A percentile compares a stretch with the other conserved stretches of the same genome.
Conservation (phyloP, 257 asterid genomes). For the Striga asiatica region DNA sequence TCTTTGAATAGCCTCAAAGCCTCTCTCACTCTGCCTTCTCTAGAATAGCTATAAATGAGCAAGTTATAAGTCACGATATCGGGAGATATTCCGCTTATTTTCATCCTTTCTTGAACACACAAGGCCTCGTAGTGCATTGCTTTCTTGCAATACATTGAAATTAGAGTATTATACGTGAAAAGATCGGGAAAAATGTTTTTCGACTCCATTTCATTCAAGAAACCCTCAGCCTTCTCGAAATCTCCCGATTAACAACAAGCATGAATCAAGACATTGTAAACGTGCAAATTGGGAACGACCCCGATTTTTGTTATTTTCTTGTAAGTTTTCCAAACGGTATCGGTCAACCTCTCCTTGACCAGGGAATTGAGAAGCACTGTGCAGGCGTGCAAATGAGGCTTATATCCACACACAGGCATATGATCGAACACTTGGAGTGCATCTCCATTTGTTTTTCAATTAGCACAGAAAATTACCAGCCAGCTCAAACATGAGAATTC, state of each 20-base stretch:
- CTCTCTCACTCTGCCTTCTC: slow-evolving; percentile 89
- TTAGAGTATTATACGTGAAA: slow-evolving; percentile 66
- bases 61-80: slow-evolving; percentile 83
- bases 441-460: slow-evolving; percentile 50
- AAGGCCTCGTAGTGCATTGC: slow-evolving; percentile 93
- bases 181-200: slow-evolving; percentile 57
- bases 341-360: slow-evolving; percentile 62
- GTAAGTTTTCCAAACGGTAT: slow-evolving; percentile 57
- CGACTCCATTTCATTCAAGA: slow-evolving; percentile 67
- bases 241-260: slow-evolving; percentile 74
- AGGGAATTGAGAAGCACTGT: slow-evolving; percentile 64
- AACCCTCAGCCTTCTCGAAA: slow-evolving; percentile 53
- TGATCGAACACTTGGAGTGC: slow-evolving; percentile 84
- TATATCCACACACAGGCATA: slow-evolving; percentile 52
- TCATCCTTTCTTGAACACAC: slow-evolving; percentile 80
- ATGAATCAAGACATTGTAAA: slow-evolving; percentile 76
- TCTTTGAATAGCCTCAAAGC: slow-evolving; percentile 66
- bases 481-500: slow-evolving; percentile 77
- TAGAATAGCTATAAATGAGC: slow-evolving; percentile 65
- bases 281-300: slow-evolving; percentile 54
- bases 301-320: slow-evolving; percentile 67
- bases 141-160: slow-evolving; percentile 69
- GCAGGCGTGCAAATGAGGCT: slow-evolving; percentile 81
- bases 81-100: slow-evolving; percentile 44
- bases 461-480: slow-evolving; percentile 78